Conservation (phyloP, 768 basidiomycete genomes). For the Russula earlei region DNA sequence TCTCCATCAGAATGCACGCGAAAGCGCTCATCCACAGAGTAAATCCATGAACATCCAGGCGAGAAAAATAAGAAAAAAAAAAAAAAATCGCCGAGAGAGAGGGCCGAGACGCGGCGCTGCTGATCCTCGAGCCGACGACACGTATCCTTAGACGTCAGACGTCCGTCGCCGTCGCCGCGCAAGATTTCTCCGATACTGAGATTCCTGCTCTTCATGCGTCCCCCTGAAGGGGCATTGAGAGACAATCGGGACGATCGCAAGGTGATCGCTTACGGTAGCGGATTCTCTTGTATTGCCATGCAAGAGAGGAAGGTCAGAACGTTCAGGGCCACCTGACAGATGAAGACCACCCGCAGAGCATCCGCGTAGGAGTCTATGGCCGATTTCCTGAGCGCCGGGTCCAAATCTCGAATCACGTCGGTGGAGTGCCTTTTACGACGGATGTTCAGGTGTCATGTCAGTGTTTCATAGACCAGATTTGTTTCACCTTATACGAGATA, state of each 20-base stretch:
- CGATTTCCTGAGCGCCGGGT: slow-evolving; percentile 42
- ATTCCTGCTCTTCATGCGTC: slow-evolving; percentile 53
- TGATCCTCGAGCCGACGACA: background rate
- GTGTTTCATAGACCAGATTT: slow-evolving; percentile 15
- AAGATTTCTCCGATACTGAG: slow-evolving; percentile 34
- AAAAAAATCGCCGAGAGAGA: no score
- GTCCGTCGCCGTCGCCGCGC: background rate
- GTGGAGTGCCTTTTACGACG: slow-evolving; percentile 49
- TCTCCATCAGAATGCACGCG: background rate
- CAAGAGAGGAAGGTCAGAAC: slow-evolving; percentile 57
- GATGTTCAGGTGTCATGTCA: background rate
- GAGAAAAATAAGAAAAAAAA: background rate
- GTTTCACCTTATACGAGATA: slow-evolving; percentile 55
- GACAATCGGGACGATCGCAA: background rate
- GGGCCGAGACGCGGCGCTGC: no score
- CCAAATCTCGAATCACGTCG: slow-evolving; percentile 57
- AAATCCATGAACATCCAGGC: background rate
- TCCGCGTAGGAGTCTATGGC: slow-evolving; percentile 73
- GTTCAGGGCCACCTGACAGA: slow-evolving; percentile 63
- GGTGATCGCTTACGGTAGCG: slow-evolving; percentile 37
- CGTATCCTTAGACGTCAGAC: slow-evolving; percentile 7
- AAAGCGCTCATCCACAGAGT: background rate
- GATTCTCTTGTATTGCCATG: slow-evolving; percentile 68
- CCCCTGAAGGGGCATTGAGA: slow-evolving; percentile 32
- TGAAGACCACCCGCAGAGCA: slow-evolving; percentile 75